Evolutionary conservation across 2,329 filamentous ascomycete species (phyloP), one percentile per base, ranked within the genome.

Genomic region (Ophiostoma triangulosporum): DNA sequence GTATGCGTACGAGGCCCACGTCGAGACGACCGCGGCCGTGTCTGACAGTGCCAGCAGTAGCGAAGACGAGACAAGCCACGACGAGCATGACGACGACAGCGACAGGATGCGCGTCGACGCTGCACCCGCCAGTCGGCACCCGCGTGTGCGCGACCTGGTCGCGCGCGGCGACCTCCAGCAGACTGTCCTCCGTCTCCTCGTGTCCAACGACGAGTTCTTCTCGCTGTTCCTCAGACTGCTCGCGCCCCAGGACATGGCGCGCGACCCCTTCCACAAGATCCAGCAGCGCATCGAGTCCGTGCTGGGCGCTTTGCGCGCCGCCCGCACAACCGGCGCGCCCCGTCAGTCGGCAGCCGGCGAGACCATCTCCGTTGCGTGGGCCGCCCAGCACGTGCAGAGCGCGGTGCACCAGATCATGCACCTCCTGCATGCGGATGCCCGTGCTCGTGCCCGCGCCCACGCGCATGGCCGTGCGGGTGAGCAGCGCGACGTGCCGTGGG

Each of bases 181-280:
- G 45, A 77, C 75, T 3, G 62, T 80, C 14, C 72, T 76, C 57
- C 72, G 72, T 51, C 76, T 80, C 64, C 67, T 80, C 15, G 65
- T 78, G 22, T 68, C 72, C 57, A 77, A 78, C 59, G 68, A 76
- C 61, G 70, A 73, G 38, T 73, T 80, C 64, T 76, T 79, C 61
- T 66, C 73, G 51, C 73, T 76, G 64, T 74, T 80, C 55, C 67
- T 71, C 46, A 68, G 69, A 15, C 65, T 70, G 8, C 68, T 73
- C 52, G 64, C 65, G n/a, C 67, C 74, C 2, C 63, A 66, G 48
- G 73, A 74, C 54, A 64, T 66, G 24, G 65, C 72, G 32, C 69
- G 69, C 38, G 71, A 75, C 56, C 68, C 68, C 3, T 77, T 77
- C 55, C 68, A 70, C 49, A 70, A 69, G 48, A 70, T 78, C 17